Evolutionary conservation across 1,284 basidiomycete species (phyloP), one percentile per base, ranked within the genome.

Genomic region (Macrocystidia cucumis): DNA sequence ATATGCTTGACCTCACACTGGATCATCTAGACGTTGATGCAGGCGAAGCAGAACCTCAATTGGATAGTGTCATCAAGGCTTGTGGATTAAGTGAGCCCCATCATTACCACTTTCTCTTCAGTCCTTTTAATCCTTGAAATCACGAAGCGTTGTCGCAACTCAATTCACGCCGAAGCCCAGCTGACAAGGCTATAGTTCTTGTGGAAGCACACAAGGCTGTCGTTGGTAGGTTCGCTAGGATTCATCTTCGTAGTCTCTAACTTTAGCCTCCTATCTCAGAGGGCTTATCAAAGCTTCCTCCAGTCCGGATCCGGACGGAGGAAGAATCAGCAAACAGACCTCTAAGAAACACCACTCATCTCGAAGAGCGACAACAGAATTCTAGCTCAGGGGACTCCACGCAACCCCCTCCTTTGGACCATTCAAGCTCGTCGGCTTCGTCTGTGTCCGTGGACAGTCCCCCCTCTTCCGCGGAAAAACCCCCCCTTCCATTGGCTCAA

Each of bases 1-100:
- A 93, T 48, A 75, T 91, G 65, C 65, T 96, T 0, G 92, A 96
- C 51, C 63, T 98, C 1, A 73, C 77, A 1, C 64, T 97, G 12
- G 80, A 84, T 26, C 91, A 96, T 56, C 73, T 98, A 1, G 93
- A 92, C 4, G 71, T 97, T 3, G 61, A 86, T 51, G 59, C 81
- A 20, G 70, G 68, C n/a, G 57, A 67, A 8, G 60, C 65, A 0
- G 67, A 69, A 1, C 53, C 66, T 18, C n/a, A n/a, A 12, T 3
- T 7, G 3, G 67, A 81, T 26, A 57, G 61, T 3, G 72, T 96
- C 5, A 72, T 92, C 0, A 67, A 67, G 31, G 63, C 65, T 0
- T 91, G 91, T 47, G 91, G 91, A 1, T 67, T 79, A 47, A 79
- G 89, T 91, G 47, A 45, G 79, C 56, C 2, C 4, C 32, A 21